Evolutionary conservation across 441 rosid genomes (phyloP).

Genomic region (Gossypium gossypioides): DNA sequence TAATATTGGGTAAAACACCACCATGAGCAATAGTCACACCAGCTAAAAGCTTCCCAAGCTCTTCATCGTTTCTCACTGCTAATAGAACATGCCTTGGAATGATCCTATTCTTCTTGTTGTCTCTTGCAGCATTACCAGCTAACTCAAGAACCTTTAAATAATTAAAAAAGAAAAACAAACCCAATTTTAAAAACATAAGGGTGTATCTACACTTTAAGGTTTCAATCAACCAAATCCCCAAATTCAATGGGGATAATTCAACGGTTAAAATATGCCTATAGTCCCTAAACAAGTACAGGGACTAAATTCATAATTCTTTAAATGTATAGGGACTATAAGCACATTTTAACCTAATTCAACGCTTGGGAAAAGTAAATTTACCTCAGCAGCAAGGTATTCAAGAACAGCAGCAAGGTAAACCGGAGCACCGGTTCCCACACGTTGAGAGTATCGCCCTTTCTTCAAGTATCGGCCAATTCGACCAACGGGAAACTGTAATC

Average conservation of each 20-base stretch:
- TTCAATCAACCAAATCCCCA: too few relatives aligned
- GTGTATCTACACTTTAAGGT: background rate
- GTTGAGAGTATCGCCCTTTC: slow-evolving; percentile 45
- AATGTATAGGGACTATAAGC: too few relatives aligned
- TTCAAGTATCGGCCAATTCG: slow-evolving; percentile 53
- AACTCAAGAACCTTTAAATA: slow-evolving; percentile 32
- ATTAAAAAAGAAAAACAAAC: background rate
- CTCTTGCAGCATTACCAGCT: slow-evolving; percentile 44
- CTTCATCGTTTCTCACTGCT: slow-evolving; percentile 53
- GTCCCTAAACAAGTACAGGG: too few relatives aligned
- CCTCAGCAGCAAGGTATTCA: slow-evolving; percentile 52
- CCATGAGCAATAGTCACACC: slow-evolving; percentile 57
- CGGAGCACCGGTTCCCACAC: slow-evolving; percentile 60
- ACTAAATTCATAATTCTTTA: too few relatives aligned
- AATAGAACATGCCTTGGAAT: slow-evolving; percentile 50
- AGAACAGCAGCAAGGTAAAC: slow-evolving; percentile 31
- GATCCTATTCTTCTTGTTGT: slow-evolving; percentile 43
- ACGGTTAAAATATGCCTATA: too few relatives aligned
- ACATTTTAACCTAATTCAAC: too few relatives aligned
- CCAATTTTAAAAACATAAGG: background rate
- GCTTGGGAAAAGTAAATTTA: background rate
- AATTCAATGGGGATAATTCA: too few relatives aligned
- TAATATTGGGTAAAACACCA: slow-evolving; percentile 48
- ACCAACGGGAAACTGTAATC: slow-evolving; percentile 56
- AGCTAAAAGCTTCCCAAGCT: slow-evolving; percentile 48